Evolutionary conservation across 306 rosid genomes (phyloP), one percentile per base, ranked within the genome.

Genomic region (Casuarina glauca): DNA sequence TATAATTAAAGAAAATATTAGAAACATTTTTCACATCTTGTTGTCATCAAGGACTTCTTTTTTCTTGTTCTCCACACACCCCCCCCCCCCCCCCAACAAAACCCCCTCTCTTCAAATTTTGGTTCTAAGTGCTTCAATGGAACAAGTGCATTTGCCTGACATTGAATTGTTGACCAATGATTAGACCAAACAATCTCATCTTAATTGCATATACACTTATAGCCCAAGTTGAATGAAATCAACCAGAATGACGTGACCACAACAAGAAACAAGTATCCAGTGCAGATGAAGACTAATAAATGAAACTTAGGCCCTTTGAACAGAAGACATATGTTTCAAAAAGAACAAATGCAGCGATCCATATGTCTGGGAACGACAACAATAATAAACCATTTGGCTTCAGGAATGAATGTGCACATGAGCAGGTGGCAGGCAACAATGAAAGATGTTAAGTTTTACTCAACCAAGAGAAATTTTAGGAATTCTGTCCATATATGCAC

Each of bases 341-440:
- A 20, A 69, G 11, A 63, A 45, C 6, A n/a, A 3, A 20, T 10
- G 46, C 32, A 36, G 76, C 51, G 39, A 46, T 52, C 6, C 5
- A n/a, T 49, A 42, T 72, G 69, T 73, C 49, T 26, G 70, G 51
- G 63, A 79, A 70, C 43, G 46, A 48, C 67, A 83, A 43, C 38
- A 55, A 46, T 10, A 9, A 60, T 15, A 60, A 50, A 58, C 43
- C 52, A 66, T 42, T 42, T 1, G 16, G 39, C 58, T 41, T 63
- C 52, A 48, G 64, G 45, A 72, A 50, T 51, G 50, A 46, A 9
- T 2, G 32, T 39, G 72, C 57, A 46, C 69, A 54, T n/a, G 19
- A 35, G 43, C 63, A 35, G 50, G 57, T 72, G 51, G 51, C 48
- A 74, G 39, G 42, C 11, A 48, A 20, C 36, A 73, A 75, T 38